These are phyloP conservation scores for Phyllosticta citribraziliensis DNA, from an alignment of 2,329 filamentous ascomycete species.

Conservation along the genomic window DNA sequence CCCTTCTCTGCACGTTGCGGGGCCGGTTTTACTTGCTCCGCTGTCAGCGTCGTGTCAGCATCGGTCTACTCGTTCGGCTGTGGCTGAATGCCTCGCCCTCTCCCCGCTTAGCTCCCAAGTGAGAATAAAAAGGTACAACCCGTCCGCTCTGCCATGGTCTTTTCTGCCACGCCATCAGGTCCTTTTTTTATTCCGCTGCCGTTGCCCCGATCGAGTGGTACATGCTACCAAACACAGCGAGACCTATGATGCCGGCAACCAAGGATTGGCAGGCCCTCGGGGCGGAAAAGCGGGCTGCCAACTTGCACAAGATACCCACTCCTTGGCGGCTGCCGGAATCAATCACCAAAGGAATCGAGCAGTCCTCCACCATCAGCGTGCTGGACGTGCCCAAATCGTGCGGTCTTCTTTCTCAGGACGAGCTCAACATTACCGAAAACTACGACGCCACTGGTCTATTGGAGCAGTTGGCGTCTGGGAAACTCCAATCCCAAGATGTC, in stretches of 20 bases:
- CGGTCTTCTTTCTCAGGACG: conserved; percentile 22
- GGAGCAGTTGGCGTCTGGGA: conserved; percentile 17
- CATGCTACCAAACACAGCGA: neutral
- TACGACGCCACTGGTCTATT: conserved; percentile 25
- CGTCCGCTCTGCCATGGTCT: neutral
- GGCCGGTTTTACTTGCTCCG: neutral
- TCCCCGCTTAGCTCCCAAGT: neutral
- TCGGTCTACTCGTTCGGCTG: neutral
- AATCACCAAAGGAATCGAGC: neutral
- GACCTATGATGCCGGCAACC: conserved; percentile 5
- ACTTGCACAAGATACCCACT: conserved; percentile 18
- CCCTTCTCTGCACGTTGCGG: neutral
- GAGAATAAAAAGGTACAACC: neutral
- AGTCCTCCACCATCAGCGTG: neutral
- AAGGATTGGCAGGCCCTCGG: conserved; percentile 21
- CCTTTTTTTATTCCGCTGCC: too few species aligned
- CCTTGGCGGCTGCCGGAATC: conserved; percentile 1
- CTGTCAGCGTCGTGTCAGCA: neutral
- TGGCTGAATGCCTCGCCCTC: neutral
- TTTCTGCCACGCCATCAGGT: neutral
- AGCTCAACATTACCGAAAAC: conserved; percentile 28
- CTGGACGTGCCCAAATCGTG: conserved; percentile 12
- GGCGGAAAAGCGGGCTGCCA: conserved; percentile 20
- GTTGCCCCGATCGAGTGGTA: neutral
- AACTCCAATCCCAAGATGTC: conserved; percentile 33